Evolutionary conservation across 2,329 filamentous ascomycete species (phyloP), one percentile per base, ranked within the genome.

Genomic region (Fusarium pseudonygamai): DNA sequence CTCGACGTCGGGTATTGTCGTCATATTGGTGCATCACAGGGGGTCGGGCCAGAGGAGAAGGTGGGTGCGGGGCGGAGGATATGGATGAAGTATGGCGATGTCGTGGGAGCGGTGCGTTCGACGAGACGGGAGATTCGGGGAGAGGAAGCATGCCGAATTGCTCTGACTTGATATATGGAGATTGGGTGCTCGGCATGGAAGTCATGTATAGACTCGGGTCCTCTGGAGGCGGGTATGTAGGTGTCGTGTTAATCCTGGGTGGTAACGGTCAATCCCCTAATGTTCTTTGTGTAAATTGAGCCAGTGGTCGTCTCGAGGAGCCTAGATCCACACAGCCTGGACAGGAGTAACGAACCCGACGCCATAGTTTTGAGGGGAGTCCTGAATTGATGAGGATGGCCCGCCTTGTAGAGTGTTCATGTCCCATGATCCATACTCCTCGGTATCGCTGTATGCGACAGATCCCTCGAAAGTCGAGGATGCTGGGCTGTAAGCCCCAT

Each of bases 401-500:
- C 84, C 82, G 75, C 84, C 77, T 82, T 85, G 75, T 80, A 82
- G 80, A 77, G 77, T 78, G 68, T 77, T 79, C 79, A 87, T 79
- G 75, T 88, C 87, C 79, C 84, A 89, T 49, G 85, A 80, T 67
- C 81, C 80, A 70, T 85, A 87, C 71, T 91, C 89, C 64, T 91
- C 89, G 52, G 86, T 84, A 76, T 91, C 90, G 82, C 89, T 91
- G 82, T 90, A 91, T 36, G 87, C 84, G 69, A 90, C 83, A 34
- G 90, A 91, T n/a, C 88, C 84, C 79, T 90, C 87, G 78, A 88
- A 90, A 24, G 87, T 90, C 67, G 90, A 91, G 36, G 89, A 90
- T 28, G 89, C 87, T 58, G 90, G 90, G 78, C 89, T 91, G 79
- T 90, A 91, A 64, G 85, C 86, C 61, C 85, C 85, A 58, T 83